phyloP scores from a whole-genome alignment of 2,329 filamentous ascomycete species.

The Verticillium albo-atrum region DNA sequence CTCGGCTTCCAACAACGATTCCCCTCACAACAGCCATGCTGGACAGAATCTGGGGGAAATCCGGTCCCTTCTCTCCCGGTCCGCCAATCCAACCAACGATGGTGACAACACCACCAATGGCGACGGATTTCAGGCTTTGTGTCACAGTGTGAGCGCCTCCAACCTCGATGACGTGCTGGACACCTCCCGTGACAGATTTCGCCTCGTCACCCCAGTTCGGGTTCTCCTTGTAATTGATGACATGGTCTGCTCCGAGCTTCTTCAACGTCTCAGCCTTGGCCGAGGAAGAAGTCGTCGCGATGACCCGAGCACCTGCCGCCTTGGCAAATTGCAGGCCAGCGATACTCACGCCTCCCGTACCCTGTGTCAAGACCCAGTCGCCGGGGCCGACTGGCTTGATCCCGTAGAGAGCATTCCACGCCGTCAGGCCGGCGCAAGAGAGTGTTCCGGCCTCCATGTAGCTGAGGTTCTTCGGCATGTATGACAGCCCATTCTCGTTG shows the following conservation, averaged over 20 bases:
- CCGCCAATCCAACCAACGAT: slow-evolving; percentile 27
- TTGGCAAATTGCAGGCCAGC: slow-evolving; percentile 59
- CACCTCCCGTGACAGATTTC: slow-evolving; percentile 35
- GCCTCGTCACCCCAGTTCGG: slow-evolving; percentile 40
- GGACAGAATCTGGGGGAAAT: background rate
- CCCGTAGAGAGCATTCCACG: slow-evolving; percentile 63
- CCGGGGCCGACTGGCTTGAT: slow-evolving; percentile 46
- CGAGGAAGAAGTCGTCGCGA: slow-evolving; percentile 41
- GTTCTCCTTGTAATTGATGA: slow-evolving; percentile 45
- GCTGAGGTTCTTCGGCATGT: slow-evolving; percentile 51
- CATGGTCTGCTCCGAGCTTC: slow-evolving; percentile 43
- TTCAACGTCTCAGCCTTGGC: slow-evolving; percentile 38
- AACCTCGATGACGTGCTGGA: slow-evolving; percentile 43
- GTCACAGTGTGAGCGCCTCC: slow-evolving; percentile 36
- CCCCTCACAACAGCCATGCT: background rate
- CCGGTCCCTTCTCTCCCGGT: background rate
- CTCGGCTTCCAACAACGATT: background rate
- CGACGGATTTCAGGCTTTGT: slow-evolving; percentile 40
- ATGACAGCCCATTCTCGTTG: slow-evolving; percentile 63
- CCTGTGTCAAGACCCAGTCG: slow-evolving; percentile 59
- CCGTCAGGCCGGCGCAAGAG: slow-evolving; percentile 57
- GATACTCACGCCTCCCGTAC: slow-evolving; percentile 65
- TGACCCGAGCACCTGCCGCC: slow-evolving; percentile 41
- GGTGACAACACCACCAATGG: slow-evolving; percentile 39
- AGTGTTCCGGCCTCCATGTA: slow-evolving; percentile 52